Evolutionary conservation across 202 grass and related monocot genomes (phyloP), one percentile per base, ranked within the genome.

Genomic region (Eragrostis tef): DNA sequence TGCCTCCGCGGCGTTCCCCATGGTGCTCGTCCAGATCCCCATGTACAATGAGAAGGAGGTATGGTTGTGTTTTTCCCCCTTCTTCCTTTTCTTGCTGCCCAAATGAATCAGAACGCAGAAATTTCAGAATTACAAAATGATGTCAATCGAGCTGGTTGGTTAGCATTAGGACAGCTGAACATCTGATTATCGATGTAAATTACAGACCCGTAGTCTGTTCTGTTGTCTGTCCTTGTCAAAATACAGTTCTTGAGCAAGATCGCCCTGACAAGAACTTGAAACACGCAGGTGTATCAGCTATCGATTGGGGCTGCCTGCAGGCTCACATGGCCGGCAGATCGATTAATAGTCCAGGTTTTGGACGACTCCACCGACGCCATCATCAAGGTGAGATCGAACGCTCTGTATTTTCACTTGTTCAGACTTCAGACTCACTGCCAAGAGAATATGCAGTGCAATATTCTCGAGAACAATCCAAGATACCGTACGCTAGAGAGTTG

Each of bases 11-110:
- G 83, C 83, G 7, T 86, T 88, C 69, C 94, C 92, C 64, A 89
- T 91, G 89, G 91, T 97, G 34, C 91, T 97, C 61, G 91, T 97
- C 31, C 94, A 97, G 81, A 91, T 97, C 78, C 94, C 94, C 72
- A 97, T 93, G 94, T 97, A 83, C 81, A 94, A 94, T 59, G 92
- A 94, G 87, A 86, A 64, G 58, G 84, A 94, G 87, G 92, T 94
- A 80, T 1, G 8, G 22, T 4, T 14, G 61, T 29, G 8, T 4
- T 0, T 58, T 21, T 58, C 3, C 56, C 56, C 21, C 58, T 26
- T 26, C 24, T 61, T 26, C 0, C 0, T 58, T 11, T 58, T 11
- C 9, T 4, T 24, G 9, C 0, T 15, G 47, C 13, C 15, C 13
- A 49, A 9, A 12, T 21, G 20, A 22, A 58, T 58, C 20, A 4